Evolutionary conservation across 208 protist genomes (phyloP), one percentile per base, ranked within the genome.

Genomic region (Leishmania lainsoni): DNA sequence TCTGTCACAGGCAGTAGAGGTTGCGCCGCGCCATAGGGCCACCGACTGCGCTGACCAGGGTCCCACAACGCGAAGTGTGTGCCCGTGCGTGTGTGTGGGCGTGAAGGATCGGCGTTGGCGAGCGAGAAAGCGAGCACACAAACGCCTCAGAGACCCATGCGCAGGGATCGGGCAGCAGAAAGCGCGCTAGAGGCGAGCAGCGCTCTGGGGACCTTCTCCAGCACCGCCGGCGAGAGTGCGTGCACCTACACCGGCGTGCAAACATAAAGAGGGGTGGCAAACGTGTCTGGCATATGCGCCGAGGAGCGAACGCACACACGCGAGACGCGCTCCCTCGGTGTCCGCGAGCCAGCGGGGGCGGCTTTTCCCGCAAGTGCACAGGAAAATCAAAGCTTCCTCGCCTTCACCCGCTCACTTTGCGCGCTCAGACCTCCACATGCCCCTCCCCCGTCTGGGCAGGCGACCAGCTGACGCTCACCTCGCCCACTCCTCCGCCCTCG

Each of bases 1-100:
- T 86, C 84, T 54, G 78, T 82, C 45, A 56, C 80, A 75, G 68
- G 83, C 48, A 73, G 80, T 76, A 72, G 82, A 42, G 61, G 75
- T 42, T 22, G 79, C 20, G 49, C 35, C 39, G 78, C 26, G 63
- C 74, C 32, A 70, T 61, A 70, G 66, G 78, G 52, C 76, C 79
- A 75, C 65, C 29, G 75, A 22, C 71, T 76, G 49, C 68, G 81
- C 76, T 80, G 70, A 1, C 61, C 42, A 5, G 65, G 35, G 39
- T 17, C 5, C 35, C 0, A 2, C 20, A 26, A 26, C 35, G 42
- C 39, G 5, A 20, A 16, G 4, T 16, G 29, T 0, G 63, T 32
- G 22, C 59, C 63, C 29, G 0, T 29, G 29, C 56, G 5, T 2
- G 8, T 0, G 6, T 61, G 22, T 10, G 20, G 52, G 52, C 5